Evolutionary conservation across 805 yeast genomes (phyloP), one percentile per base, ranked within the genome.

Genomic region (Teunomyces tritomae): DNA sequence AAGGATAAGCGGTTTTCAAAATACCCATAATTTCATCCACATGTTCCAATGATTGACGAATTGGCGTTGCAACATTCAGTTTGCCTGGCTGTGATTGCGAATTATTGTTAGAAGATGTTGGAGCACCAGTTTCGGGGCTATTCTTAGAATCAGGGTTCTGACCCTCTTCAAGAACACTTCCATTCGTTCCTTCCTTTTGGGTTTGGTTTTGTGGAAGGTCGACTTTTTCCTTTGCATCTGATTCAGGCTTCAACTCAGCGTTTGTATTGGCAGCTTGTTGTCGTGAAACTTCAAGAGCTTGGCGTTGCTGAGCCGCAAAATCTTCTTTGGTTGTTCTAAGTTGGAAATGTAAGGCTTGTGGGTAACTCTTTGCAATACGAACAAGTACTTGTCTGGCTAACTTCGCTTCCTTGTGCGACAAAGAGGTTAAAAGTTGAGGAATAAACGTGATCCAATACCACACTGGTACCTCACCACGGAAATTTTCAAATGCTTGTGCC

Each of bases 381-480:
- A 90, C 87, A 62, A 94, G 76, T 39, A 94, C 87, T 57, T 84
- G 90, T 51, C 96, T 84, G 2, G 92, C 97, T 64, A 90, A 76
- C 47, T 82, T 79, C 0, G 97, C 98, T 63, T 94, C 98, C 57
- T 83, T 86, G 57, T 90, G 96, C 1, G 97, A 88, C 50, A 94
- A 73, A 0, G 96, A 85, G 0, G 97, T 85, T 56, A 94, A 73
- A 50, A 94, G 74, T 67, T 95, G 99, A 2, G 99, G 99, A 55
- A 94, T 90, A 59, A 87, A 94, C 0, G 98, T 89, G 39, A 94
- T 89, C 98, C 98, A 94, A 65, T 92, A 92, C 99, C 99, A 94
- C 2, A 92, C 96, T 4, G 99, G 99, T 36, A 89, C 89, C 54
- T 95, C 99, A 16, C 98, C 97, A 52, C 91, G 81, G 64, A 89